Evolutionary conservation across 768 basidiomycete genomes (phyloP), one percentile per base, ranked within the genome.

Genomic region (Boletus tomentosulus): DNA sequence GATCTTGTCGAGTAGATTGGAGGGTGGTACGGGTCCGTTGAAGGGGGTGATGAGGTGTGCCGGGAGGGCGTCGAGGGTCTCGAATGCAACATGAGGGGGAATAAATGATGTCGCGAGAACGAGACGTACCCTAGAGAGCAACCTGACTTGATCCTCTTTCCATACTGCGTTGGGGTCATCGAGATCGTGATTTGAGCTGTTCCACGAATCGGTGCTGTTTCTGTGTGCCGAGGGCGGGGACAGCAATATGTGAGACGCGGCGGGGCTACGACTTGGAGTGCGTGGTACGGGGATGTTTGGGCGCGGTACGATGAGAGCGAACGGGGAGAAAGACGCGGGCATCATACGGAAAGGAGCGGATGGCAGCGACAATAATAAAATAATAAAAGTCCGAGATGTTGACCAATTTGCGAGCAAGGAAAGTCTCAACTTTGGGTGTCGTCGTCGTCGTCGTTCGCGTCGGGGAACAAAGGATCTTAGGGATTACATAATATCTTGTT

Each of bases 31-130:
- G 43, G 84, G 78, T 30, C 91, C 90, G 58, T 87, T 85, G 77
- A 90, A 92, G 50, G 90, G 91, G 15, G 91, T 92, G 67, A 89
- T 76, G n/a, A 93, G 80, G 62, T 92, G 88, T 6, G 85, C 74
- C 10, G 90, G 90, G 55, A 92, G 82, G 42, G 86, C 85, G 65
- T 93, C 91, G 10, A 93, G 78, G 15, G 91, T 90, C 90, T 66
- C 1, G 10, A 35, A 46, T 22, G 51, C 30, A 58, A 55, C 1
- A 57, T 49, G 53, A 66, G 57, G 27, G 24, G 2, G 39, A 0
- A 2, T 25, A 38, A 53, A 54, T 13, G 48, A n/a, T 1, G 30
- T 30, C 8, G 28, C 8, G 22, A 30, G 10, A 3, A 48, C 0
- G 53, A 46, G 37, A 72, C 81, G 39, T 60, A 89, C 89, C 68